These are phyloP conservation scores for Caloboletus inedulis DNA, from an alignment of 1,284 basidiomycete species.

Conservation along the genomic window DNA sequence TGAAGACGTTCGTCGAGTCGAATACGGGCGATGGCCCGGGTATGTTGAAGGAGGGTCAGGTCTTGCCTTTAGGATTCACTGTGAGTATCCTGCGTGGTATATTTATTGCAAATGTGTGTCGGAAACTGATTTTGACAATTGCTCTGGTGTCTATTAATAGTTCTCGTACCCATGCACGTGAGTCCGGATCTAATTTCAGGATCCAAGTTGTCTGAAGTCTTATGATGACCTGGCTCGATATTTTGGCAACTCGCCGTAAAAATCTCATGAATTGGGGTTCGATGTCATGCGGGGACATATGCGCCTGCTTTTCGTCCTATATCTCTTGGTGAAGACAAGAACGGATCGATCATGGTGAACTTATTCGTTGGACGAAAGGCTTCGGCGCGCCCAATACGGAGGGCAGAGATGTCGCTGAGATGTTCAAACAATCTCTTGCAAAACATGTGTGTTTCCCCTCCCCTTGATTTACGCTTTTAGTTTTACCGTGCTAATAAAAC, in stretches of 20 bases:
- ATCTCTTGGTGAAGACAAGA: constrained; percentile 60
- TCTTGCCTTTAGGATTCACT: constrained; percentile 90
- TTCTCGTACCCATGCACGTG: constrained; percentile 93
- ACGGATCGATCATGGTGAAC: constrained; percentile 89
- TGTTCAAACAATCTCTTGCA: constrained; percentile 84
- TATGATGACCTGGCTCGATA: background rate
- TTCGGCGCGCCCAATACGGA: constrained; percentile 93
- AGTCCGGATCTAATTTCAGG: constrained; percentile 34
- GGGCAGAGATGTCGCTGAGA: constrained; percentile 86
- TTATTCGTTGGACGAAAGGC: constrained; percentile 99
- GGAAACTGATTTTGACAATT: constrained; percentile 1
- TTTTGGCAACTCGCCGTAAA: background rate
- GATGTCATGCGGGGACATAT: background rate
- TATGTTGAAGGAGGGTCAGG: constrained; percentile 64
- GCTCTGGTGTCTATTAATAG: constrained; percentile 37
- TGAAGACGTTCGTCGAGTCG: constrained; percentile 86
- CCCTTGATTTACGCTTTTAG: background rate
- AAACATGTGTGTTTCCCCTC: constrained; percentile 54
- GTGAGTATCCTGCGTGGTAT: constrained; percentile 44
- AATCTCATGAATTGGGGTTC: background rate
- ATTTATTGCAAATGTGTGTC: background rate
- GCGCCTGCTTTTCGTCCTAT: background rate
- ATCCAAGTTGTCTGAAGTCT: background rate
- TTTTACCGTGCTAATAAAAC: background rate
- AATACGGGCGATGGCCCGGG: constrained; percentile 61